phyloP scores from a whole-genome alignment of 192 early-diverging fungal species.

The Backusella tuberculispora region DNA sequence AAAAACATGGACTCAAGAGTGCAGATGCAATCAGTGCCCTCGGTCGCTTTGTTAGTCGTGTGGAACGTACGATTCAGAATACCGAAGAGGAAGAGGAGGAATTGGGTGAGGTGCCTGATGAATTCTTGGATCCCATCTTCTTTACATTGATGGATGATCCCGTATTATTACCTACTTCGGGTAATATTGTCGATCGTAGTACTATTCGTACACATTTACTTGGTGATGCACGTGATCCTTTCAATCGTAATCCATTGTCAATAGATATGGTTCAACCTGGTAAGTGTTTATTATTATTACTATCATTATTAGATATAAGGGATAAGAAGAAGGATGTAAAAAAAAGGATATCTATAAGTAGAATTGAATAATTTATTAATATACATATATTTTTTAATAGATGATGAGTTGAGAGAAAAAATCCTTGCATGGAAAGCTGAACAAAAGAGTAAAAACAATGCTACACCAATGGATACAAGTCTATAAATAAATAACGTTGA shows the following conservation, averaged over 20 bases:
- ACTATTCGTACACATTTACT: constrained; percentile 90
- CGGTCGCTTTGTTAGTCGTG: constrained; percentile 67
- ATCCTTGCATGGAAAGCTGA: constrained; percentile 35
- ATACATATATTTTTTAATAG: constrained; percentile 19
- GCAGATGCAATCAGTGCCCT: constrained; percentile 66
- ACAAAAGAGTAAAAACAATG: constrained; percentile 27
- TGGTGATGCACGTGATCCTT: constrained; percentile 89
- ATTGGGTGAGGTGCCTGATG: constrained; percentile 82
- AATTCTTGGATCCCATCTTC: constrained; percentile 89
- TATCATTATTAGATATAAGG: neutral
- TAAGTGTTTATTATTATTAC: constrained; percentile 34
- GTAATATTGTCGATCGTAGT: constrained; percentile 80
- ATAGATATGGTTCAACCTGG: constrained; percentile 88
- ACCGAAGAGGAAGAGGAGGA: constrained; percentile 77
- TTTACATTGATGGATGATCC: constrained; percentile 93
- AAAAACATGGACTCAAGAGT: constrained; percentile 65
- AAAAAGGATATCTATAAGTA: too few species aligned
- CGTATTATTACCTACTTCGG: constrained; percentile 86
- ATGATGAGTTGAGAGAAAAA: constrained; percentile 25
- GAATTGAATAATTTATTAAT: neutral
- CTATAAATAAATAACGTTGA: neutral
- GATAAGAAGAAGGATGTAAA: neutral
- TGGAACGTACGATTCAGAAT: constrained; percentile 70
- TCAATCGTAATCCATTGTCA: constrained; percentile 86
- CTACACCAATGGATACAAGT: neutral